Percentiles rank a stretch among this genome's conserved stretches.
phyloP scores from a whole-genome alignment of 108 stramenopile genomes.

The Nannochloropsis granulata region DNA sequence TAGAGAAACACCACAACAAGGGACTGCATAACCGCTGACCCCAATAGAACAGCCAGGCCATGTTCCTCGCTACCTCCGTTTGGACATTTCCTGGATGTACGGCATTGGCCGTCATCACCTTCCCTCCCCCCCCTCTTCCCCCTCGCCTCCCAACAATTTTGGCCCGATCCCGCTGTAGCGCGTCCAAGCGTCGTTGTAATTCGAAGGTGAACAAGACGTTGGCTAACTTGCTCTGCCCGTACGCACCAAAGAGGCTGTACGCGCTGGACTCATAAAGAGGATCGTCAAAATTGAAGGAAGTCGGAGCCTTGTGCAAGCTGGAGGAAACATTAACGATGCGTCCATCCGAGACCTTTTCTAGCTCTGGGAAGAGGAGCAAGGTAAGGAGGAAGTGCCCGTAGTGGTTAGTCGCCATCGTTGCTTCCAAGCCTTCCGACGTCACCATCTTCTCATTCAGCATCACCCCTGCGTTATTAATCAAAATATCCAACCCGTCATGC shows the following conservation, averaged over 20 bases:
- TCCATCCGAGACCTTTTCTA: conserved; percentile 3
- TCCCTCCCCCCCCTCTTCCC: neutral
- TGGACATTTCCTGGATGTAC: conserved; percentile 37
- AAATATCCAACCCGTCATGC: conserved; percentile 17
- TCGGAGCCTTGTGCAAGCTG: neutral
- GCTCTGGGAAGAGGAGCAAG: conserved; percentile 5
- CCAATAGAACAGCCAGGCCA: neutral
- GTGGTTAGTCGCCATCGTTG: conserved; percentile 28
- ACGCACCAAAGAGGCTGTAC: conserved; percentile 11
- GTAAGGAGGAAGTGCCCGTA: conserved; percentile 30
- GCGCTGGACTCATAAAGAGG: neutral
- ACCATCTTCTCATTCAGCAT: conserved; percentile 18
- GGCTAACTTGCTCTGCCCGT: conserved; percentile 32
- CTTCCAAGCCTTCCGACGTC: conserved; percentile 27
- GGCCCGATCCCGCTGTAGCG: neutral
- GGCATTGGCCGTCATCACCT: neutral
- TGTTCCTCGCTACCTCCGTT: conserved; percentile 30
- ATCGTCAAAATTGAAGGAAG: neutral
- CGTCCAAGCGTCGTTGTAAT: neutral
- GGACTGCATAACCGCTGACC: neutral
- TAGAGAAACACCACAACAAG: neutral
- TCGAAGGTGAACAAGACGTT: conserved; percentile 11
- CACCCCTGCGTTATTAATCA: conserved; percentile 40
- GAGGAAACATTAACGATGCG: conserved; percentile 13
- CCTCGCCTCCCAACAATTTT: neutral